Evolutionary conservation across 108 stramenopile species (phyloP), one percentile per base, ranked within the genome.

Genomic region (Nitzschia sp.): DNA sequence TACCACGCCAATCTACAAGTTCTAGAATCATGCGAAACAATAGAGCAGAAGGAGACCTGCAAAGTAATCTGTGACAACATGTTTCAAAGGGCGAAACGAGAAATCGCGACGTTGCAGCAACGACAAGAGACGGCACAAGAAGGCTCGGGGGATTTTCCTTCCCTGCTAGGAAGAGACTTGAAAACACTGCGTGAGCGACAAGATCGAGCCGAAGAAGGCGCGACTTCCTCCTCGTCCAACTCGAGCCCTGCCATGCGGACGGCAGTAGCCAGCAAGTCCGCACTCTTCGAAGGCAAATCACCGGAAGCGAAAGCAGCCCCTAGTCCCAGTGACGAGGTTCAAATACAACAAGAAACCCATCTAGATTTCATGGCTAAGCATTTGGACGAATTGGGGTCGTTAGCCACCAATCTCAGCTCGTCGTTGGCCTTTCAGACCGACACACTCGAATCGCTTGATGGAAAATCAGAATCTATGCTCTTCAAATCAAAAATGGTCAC

Each of bases 401-500:
- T 80, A 5, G 79, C 81, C 3, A 50, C 60, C 3, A 73, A 76
- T 29, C 55, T 87, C 6, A 46, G 72, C 23, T 23, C 53, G 41
- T 52, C 75, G 1, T 32, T 82, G n/a, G 46, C 45, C 9, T 32
- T 70, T 27, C 83, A 84, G n/a, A 52, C 57, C 23, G 62, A 80
- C 11, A 65, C 68, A 9, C 26, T 84, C n/a, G 75, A 78, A 11
- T 61, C 75, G 0, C 53, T 87, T 30, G 80, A 81, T 36, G 46
- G 4, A 33, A 79, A 80, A 41, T 56, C 73, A 19, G 86, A 87
- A 3, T 57, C 56, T 19, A 70, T 83, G 28, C 38, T 60, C 2
- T 76, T 75, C 62, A 80, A 84, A 68, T 63, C 78, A n/a, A 78
- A 74, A 54, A 57, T 69, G 48, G 80, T 84, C 27, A 84, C 79